These are phyloP conservation scores for Oryza glumipatula DNA, from an alignment of 176 grass and related monocot genomes.

Conservation along the genomic window DNA sequence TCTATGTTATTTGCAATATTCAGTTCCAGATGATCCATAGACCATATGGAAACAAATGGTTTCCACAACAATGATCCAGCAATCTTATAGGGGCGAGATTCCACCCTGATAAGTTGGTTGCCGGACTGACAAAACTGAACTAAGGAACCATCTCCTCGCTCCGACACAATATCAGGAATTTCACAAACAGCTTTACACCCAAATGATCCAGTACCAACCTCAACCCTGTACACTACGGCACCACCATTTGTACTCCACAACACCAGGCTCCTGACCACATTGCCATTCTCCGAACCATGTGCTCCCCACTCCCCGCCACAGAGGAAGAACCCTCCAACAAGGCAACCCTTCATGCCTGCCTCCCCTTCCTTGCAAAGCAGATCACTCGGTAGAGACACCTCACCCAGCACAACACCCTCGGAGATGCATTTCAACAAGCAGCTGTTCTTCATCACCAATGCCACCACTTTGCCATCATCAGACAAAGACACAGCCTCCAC, in stretches of 20 bases:
- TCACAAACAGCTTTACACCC: constrained; percentile 56
- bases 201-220: constrained; percentile 51
- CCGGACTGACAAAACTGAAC: constrained; percentile 66
- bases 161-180: constrained; percentile 50
- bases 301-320: constrained; percentile 29
- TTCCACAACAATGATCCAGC: constrained; percentile 74
- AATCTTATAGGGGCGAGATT: constrained; percentile 54
- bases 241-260: constrained; percentile 69
- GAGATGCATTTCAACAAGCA: constrained; percentile 78
- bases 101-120: constrained; percentile 51
- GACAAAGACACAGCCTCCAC: constrained; percentile 57
- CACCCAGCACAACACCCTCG: constrained; percentile 59
- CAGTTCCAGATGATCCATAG: constrained; percentile 52
- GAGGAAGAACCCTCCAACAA: constrained; percentile 63
- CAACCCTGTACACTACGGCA: constrained; percentile 68
- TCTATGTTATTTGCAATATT: constrained; percentile 20
- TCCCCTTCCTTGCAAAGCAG: constrained; percentile 53
- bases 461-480: constrained; percentile 66
- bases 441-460: constrained; percentile 51
- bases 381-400: constrained; percentile 53
- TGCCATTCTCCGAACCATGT: constrained; percentile 27
- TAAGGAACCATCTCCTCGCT: constrained; percentile 37
- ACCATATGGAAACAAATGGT: constrained; percentile 74
- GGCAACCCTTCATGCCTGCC: constrained; percentile 40
- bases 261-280: constrained; percentile 50